phyloP scores from a whole-genome alignment of 495 filamentous ascomycete species.

The Amphirosellinia nigrospora region DNA sequence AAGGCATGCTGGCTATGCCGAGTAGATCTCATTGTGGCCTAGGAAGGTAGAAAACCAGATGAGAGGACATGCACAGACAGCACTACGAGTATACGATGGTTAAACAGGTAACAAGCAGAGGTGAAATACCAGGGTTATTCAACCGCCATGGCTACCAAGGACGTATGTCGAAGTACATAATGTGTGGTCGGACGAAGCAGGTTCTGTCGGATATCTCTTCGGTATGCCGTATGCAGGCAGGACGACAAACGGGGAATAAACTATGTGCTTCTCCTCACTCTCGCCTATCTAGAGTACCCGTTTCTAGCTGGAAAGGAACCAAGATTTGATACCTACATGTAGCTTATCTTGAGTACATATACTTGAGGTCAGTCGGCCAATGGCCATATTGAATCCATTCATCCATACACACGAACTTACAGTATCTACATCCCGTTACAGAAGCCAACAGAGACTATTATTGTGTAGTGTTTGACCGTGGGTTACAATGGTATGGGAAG shows the following conservation, averaged over 20 bases:
- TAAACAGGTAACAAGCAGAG: neutral
- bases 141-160: too few relatives aligned
- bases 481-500: neutral
- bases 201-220: slow-evolving; percentile 2
- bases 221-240: neutral
- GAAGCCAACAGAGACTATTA: neutral
- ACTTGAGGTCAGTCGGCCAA: too few relatives aligned
- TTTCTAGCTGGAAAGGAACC: too few relatives aligned
- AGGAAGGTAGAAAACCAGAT: neutral
- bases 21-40: neutral
- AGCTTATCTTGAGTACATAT: too few relatives aligned
- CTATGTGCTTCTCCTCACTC: neutral
- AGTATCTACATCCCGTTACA: neutral
- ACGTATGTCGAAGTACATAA: too few relatives aligned
- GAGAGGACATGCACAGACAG: too few relatives aligned
- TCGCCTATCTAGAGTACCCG: slow-evolving; percentile 1
- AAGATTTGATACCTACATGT: too few relatives aligned
- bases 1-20: neutral
- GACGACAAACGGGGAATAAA: neutral
- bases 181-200: slow-evolving; percentile 5
- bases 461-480: neutral
- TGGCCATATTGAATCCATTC: too few relatives aligned
- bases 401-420: too few relatives aligned
- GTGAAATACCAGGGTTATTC: too few relatives aligned
- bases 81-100: neutral